Evolutionary conservation across 371 early-diverging fungal genomes (phyloP).

Genomic region (Coemansia sp.): DNA sequence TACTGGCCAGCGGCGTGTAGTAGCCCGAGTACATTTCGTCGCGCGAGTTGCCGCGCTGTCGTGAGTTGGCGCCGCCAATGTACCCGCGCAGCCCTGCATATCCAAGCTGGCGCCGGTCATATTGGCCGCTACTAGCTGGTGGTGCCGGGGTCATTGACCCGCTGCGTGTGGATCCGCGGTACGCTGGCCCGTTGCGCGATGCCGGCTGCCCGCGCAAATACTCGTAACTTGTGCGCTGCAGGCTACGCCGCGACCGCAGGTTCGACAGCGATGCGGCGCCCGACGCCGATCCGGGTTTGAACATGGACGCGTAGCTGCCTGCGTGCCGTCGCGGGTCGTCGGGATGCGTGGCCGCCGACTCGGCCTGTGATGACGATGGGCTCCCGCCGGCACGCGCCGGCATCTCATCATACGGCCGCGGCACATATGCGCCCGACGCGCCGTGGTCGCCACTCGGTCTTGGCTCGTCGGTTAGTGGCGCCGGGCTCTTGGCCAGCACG

Average conservation of each 20-base stretch:
- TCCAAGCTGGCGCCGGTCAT: conserved; percentile 30
- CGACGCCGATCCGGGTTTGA: conserved; percentile 18
- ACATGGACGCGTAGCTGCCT: conserved; percentile 20
- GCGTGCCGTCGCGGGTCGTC: conserved; percentile 5
- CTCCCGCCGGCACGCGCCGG: background rate
- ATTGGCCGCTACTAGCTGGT: background rate
- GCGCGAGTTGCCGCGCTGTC: conserved; percentile 13
- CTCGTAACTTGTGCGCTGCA: conserved; percentile 34
- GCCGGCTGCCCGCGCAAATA: conserved; percentile 22
- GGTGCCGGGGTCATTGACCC: conserved; percentile 35
- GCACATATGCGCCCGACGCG: background rate
- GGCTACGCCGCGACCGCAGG: conserved; percentile 32
- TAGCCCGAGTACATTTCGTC: conserved; percentile 18
- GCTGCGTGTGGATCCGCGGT: conserved; percentile 24
- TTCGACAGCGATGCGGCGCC: conserved; percentile 27
- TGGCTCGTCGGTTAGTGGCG: background rate
- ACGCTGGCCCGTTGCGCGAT: conserved; percentile 15
- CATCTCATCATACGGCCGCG: background rate
- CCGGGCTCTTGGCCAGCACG: conserved; percentile 19
- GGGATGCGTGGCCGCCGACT: conserved; percentile 3
- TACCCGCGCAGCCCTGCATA: conserved; percentile 46
- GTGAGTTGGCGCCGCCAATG: conserved; percentile 28
- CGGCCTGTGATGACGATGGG: background rate
- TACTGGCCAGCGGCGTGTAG: conserved; percentile 20
- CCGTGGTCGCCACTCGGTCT: background rate